Conservation (phyloP, 306 rosid species). For the Styphnolobium japonicum region DNA sequence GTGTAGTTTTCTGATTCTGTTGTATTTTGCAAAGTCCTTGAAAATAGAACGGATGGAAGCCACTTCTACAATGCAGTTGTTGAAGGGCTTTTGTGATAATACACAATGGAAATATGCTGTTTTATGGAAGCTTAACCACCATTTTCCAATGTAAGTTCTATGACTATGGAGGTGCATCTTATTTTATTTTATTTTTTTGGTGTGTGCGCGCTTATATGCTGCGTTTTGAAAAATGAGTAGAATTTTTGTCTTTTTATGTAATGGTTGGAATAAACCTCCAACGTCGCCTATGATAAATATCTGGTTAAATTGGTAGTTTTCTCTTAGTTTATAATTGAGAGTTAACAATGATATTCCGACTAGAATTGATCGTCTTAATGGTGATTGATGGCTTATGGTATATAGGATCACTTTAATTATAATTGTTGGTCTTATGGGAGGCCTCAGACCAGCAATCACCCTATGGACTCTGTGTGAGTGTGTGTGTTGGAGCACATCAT, state of each 20-base stretch:
- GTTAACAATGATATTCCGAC: neutral
- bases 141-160: constrained; percentile 42
- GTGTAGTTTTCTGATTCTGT: constrained; percentile 23
- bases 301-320: neutral
- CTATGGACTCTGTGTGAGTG: too few relatives aligned
- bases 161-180: neutral
- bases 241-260: neutral
- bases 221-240: neutral
- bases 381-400: neutral
- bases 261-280: neutral
- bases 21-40: constrained; percentile 20
- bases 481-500: too few relatives aligned
- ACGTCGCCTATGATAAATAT: neutral
- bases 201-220: neutral
- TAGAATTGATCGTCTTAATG: constrained; percentile 4
- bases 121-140: constrained; percentile 84
- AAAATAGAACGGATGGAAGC: constrained; percentile 51
- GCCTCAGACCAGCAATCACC: too few relatives aligned
- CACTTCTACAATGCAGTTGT: constrained; percentile 46
- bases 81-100: constrained; percentile 67
- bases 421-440: too few relatives aligned
- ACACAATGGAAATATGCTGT: constrained; percentile 81
- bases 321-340: neutral
- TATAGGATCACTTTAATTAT: neutral
- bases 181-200: too few relatives aligned